Conservation (phyloP, 768 basidiomycete species). For the Russula emetica region DNA sequence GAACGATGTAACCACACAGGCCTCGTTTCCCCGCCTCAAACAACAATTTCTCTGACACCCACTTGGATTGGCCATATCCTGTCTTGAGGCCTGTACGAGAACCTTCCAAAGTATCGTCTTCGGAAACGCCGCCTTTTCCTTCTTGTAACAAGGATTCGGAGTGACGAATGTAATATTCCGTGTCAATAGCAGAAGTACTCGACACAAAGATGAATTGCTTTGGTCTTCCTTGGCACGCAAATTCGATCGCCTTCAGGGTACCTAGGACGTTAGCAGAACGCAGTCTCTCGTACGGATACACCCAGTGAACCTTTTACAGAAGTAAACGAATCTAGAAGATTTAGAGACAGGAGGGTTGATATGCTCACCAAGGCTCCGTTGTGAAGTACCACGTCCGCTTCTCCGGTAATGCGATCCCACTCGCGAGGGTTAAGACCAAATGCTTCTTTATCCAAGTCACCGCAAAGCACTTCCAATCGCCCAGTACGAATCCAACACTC, state of each 20-base stretch:
- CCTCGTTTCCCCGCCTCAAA: slow-evolving; percentile 89
- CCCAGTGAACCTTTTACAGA: slow-evolving; percentile 83
- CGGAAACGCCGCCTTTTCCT: slow-evolving; percentile 66
- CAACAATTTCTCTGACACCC: slow-evolving; percentile 94
- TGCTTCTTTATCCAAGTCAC: slow-evolving; percentile 70
- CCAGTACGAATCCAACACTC: slow-evolving; percentile 70
- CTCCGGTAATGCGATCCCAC: slow-evolving; percentile 65
- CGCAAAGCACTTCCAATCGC: slow-evolving; percentile 72
- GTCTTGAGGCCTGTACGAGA: slow-evolving; percentile 71
- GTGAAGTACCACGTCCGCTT: slow-evolving; percentile 83
- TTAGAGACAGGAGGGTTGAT: not conserved
- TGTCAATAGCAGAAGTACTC: slow-evolving; percentile 92
- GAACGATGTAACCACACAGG: slow-evolving; percentile 76
- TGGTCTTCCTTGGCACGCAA: slow-evolving; percentile 67
- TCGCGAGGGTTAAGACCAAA: slow-evolving; percentile 65
- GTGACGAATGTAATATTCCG: slow-evolving; percentile 82
- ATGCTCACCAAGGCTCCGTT: slow-evolving; percentile 91
- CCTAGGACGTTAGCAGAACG: slow-evolving; percentile 90
- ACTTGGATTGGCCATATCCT: slow-evolving; percentile 97
- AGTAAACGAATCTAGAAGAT: not conserved
- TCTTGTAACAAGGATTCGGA: slow-evolving; percentile 61
- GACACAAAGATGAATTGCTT: slow-evolving; percentile 90
- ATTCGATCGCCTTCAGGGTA: slow-evolving; percentile 76
- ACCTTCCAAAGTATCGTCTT: slow-evolving; percentile 85
- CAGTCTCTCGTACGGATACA: slow-evolving; percentile 93